Evolutionary conservation across 306 rosid species (phyloP).

Genomic region (Cajanus cajan): DNA sequence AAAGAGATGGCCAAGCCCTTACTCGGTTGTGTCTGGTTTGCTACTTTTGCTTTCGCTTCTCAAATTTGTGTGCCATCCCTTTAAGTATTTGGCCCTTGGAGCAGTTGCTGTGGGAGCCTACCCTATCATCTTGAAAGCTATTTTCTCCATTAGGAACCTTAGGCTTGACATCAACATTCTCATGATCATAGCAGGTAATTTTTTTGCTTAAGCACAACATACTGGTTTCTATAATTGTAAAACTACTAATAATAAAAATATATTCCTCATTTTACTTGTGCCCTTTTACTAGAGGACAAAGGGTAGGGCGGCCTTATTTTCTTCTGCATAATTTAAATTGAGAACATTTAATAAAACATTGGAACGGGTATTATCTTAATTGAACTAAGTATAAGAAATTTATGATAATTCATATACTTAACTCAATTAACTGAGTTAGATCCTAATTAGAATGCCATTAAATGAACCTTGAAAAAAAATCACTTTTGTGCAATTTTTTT

Average conservation of each 20-base stretch:
- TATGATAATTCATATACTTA: no score
- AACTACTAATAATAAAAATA: no score
- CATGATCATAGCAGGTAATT: conserved; percentile 67
- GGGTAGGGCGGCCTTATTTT: no score
- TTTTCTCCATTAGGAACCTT: conserved; percentile 49
- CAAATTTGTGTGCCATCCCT: conserved; percentile 52
- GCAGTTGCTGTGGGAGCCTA: conserved; percentile 62
- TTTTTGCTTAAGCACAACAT: no score
- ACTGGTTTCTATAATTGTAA: no score
- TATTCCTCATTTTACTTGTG: no score
- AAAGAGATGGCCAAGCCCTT: conserved; percentile 82
- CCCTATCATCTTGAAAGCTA: conserved; percentile 55
- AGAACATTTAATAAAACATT: neutral
- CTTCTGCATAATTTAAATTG: neutral
- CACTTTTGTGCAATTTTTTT: neutral
- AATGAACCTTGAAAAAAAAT: no score
- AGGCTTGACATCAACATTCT: conserved; percentile 83
- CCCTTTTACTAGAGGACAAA: no score
- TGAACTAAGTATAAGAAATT: no score
- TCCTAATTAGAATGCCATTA: no score
- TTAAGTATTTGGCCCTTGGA: conserved; percentile 68
- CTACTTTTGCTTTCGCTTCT: conserved; percentile 60
- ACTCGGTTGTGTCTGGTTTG: conserved; percentile 58
- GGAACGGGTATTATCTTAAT: neutral
- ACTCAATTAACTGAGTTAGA: no score